phyloP scores from a whole-genome alignment of 108 stramenopile genomes.

The Schizochytrium sp. region DNA sequence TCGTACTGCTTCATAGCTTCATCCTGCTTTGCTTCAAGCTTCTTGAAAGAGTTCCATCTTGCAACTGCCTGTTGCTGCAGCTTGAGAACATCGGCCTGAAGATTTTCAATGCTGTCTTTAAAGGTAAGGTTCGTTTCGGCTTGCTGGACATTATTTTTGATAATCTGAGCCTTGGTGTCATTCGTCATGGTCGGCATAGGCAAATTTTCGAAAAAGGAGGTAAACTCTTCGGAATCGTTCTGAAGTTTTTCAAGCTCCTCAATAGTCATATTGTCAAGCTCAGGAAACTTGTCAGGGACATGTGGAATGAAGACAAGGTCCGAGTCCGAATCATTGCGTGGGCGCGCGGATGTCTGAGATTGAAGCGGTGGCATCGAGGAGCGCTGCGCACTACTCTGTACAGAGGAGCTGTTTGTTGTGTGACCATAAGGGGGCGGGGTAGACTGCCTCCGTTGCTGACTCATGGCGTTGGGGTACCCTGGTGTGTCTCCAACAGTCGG shows the following conservation, averaged over 20 bases:
- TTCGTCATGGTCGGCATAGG: conserved; percentile 35
- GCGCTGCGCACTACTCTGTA: neutral
- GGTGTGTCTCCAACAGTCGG: neutral
- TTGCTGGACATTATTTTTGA: conserved; percentile 18
- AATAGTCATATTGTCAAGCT: conserved; percentile 18
- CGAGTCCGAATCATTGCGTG: neutral
- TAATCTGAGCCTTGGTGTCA: conserved; percentile 1
- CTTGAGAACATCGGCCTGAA: neutral
- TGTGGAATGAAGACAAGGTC: conserved; percentile 43
- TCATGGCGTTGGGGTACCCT: neutral
- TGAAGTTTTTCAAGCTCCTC: conserved; percentile 7
- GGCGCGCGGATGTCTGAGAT: neutral
- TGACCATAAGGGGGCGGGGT: neutral
- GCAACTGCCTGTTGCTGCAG: conserved; percentile 32
- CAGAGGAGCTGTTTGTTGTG: neutral
- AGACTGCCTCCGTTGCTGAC: neutral
- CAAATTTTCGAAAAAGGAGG: neutral
- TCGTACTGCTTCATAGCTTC: conserved; percentile 1
- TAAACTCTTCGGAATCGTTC: conserved; percentile 16
- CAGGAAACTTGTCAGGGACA: neutral
- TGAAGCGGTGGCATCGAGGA: neutral
- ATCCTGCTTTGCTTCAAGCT: conserved; percentile 15
- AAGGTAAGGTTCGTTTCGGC: neutral
- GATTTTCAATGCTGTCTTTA: neutral
- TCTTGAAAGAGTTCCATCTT: neutral